A percentile compares a stretch with the other conserved stretches of the same genome.
Conservation (phyloP, 352 stramenopile genomes). For the Plasmopara halstedii region DNA sequence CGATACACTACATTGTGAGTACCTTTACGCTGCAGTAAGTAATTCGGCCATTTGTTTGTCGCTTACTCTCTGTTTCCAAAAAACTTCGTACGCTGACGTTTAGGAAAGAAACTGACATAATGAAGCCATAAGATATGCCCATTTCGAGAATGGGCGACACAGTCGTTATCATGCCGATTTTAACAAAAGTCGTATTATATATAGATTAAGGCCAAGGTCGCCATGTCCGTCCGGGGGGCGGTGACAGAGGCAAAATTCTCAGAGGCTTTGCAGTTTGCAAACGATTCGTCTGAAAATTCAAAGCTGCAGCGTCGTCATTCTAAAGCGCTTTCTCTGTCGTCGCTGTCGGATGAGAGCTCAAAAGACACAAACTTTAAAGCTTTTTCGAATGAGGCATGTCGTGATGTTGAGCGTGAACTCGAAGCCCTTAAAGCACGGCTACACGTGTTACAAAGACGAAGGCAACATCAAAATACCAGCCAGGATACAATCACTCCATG, state of each 20-base stretch:
- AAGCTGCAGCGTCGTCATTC: slow-evolving; percentile 3
- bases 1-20: too few species aligned
- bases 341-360: slow-evolving; percentile 11
- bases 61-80: too few species aligned
- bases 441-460: slow-evolving; percentile 17
- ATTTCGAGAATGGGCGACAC: too few species aligned
- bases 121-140: too few species aligned
- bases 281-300: not conserved
- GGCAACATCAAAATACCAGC: slow-evolving; percentile 1
- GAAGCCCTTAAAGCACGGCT: slow-evolving; percentile 31
- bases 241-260: slow-evolving; percentile 2
- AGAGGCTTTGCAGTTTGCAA: not conserved
- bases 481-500: slow-evolving; percentile 3
- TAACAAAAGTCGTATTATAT: too few species aligned
- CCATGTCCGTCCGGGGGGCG: slow-evolving; percentile 8
- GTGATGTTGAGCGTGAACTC: slow-evolving; percentile 37
- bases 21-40: too few species aligned
- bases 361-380: slow-evolving; percentile 1
- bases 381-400: slow-evolving; percentile 22
- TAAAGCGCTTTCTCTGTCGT: slow-evolving; percentile 25
- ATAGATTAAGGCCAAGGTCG: too few species aligned
- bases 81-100: too few species aligned
- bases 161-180: too few species aligned
- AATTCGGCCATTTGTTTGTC: too few species aligned
- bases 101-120: too few species aligned